Evolutionary conservation across 1,284 basidiomycete genomes (phyloP).

Genomic region (Schizopora paradoxa): DNA sequence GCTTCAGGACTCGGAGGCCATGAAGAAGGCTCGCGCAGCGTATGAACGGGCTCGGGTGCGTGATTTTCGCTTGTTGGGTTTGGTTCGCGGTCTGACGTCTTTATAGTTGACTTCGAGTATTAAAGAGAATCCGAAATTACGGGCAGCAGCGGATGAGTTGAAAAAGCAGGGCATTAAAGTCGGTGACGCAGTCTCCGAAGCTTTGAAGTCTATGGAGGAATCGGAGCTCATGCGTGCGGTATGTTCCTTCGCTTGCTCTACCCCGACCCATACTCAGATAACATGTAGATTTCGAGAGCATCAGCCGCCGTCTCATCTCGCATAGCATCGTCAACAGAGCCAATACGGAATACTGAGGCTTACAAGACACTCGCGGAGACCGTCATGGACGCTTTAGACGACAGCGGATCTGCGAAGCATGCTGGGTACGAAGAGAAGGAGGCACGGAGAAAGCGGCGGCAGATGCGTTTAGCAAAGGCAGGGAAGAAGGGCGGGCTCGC

Average conservation of each 20-base stretch:
- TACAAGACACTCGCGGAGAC: slow-evolving; percentile 92
- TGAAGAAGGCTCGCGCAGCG: slow-evolving; percentile 85
- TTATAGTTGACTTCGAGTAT: slow-evolving; percentile 84
- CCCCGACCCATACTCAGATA: slow-evolving; percentile 3
- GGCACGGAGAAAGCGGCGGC: slow-evolving; percentile 69
- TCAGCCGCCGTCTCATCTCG: slow-evolving; percentile 74
- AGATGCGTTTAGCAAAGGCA: slow-evolving; percentile 75
- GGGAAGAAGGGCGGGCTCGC: slow-evolving; percentile 61
- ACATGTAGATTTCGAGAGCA: slow-evolving; percentile 65
- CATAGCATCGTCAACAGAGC: slow-evolving; percentile 82
- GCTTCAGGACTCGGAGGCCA: slow-evolving; percentile 93
- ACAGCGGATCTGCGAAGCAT: slow-evolving; percentile 87
- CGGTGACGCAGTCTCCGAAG: slow-evolving; percentile 88
- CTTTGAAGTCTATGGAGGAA: slow-evolving; percentile 90
- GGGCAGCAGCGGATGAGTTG: slow-evolving; percentile 88
- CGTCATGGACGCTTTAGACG: slow-evolving; percentile 89
- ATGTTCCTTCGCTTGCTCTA: slow-evolving; percentile 25
- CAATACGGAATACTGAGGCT: slow-evolving; percentile 90
- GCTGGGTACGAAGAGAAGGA: slow-evolving; percentile 94
- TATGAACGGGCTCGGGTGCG: slow-evolving; percentile 91
- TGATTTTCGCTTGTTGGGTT: slow-evolving; percentile 21
- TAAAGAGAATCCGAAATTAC: slow-evolving; percentile 91
- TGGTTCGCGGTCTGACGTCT: slow-evolving; percentile 6
- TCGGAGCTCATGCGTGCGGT: slow-evolving; percentile 86
- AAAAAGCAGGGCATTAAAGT: slow-evolving; percentile 87